phyloP scores from a whole-genome alignment of 805 yeast species.

The Candida dendrica region DNA sequence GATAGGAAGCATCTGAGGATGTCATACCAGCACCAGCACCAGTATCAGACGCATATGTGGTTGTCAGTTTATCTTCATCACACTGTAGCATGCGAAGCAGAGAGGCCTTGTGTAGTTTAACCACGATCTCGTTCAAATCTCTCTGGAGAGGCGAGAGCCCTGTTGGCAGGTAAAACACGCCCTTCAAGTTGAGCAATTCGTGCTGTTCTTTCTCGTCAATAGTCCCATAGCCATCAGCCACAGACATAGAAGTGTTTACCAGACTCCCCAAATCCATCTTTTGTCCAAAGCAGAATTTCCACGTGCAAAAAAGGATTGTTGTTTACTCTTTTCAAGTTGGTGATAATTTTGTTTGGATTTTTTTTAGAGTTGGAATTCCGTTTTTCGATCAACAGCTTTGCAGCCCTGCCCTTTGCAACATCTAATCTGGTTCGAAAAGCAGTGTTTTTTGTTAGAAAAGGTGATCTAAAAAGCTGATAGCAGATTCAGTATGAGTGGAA shows the following conservation, averaged over 20 bases:
- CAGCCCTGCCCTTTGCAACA: no score
- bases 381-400: no score
- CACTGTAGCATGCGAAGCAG: conserved; percentile 15
- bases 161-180: conserved; percentile 29
- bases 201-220: not conserved
- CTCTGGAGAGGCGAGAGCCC: conserved; percentile 36
- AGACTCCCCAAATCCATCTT: not conserved
- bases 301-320: no score
- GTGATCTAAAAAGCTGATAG: not conserved
- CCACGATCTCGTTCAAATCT: conserved; percentile 34
- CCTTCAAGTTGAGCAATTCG: not conserved
- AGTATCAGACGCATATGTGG: conserved; percentile 1
- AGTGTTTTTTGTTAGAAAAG: not conserved
- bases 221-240: not conserved
- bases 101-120: conserved; percentile 34
- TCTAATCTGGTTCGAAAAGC: no score
- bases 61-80: conserved; percentile 3
- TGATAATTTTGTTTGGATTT: no score
- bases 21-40: not conserved
- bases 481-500: not conserved
- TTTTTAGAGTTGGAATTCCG: no score
- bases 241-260: not conserved
- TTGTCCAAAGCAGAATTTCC: no score
- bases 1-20: not conserved
- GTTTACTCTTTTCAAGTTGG: no score